These are phyloP conservation scores for Alternaria dauci DNA, from an alignment of 2,329 filamentous ascomycete species.

Conservation along the genomic window DNA sequence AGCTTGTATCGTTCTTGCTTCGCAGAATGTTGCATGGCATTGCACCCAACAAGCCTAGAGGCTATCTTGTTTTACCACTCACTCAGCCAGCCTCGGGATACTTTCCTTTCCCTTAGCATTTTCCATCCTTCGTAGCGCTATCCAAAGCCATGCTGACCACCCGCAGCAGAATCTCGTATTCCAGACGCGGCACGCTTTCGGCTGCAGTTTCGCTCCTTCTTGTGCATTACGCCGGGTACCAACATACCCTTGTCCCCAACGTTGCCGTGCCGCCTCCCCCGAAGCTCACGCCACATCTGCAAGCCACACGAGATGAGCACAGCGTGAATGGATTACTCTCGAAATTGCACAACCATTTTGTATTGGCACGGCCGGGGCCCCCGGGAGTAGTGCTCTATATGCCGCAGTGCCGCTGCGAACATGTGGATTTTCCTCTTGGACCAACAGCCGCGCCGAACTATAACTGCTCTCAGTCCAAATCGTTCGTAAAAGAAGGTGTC, in stretches of 20 bases:
- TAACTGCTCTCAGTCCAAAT: background rate
- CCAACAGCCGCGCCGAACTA: background rate
- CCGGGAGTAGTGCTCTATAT: background rate
- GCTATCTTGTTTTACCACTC: background rate
- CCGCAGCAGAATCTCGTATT: background rate
- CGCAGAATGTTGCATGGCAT: background rate
- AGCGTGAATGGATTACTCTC: background rate
- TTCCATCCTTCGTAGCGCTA: background rate
- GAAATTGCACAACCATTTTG: background rate
- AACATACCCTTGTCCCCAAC: background rate
- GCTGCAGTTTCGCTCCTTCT: background rate
- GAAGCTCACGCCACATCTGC: slow-evolving; percentile 6
- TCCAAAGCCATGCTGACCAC: background rate
- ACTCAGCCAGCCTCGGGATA: background rate
- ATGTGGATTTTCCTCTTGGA: slow-evolving; percentile 3
- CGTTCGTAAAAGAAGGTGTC: background rate
- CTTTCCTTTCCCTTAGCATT: background rate
- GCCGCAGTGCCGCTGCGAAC: slow-evolving; percentile 5
- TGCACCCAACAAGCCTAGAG: background rate
- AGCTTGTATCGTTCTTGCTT: background rate
- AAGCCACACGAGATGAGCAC: slow-evolving; percentile 1
- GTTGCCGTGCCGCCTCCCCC: slow-evolving; percentile 3
- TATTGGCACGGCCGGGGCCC: background rate
- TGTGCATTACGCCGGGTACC: background rate
- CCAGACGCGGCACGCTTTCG: background rate